These are phyloP conservation scores for Kondoa subrosea DNA, from an alignment of 768 basidiomycete genomes.

Conservation along the genomic window DNA sequence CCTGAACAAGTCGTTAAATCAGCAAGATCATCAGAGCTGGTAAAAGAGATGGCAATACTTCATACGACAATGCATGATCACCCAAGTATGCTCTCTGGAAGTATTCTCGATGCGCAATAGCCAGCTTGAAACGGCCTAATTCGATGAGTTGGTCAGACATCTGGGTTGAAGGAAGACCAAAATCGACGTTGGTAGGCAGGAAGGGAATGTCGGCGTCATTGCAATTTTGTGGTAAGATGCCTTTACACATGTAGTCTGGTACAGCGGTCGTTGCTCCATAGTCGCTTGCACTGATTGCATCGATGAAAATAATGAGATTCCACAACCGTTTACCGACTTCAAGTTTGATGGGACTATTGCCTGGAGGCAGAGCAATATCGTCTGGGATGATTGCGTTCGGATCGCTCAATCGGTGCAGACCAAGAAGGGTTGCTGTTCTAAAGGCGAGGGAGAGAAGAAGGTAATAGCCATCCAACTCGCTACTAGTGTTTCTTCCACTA, in stretches of 20 bases:
- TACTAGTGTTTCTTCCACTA: too few species aligned
- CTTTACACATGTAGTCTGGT: neutral
- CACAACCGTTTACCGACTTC: neutral
- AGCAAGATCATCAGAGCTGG: neutral
- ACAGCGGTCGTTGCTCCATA: neutral
- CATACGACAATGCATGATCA: neutral
- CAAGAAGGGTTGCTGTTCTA: neutral
- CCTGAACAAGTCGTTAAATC: neutral
- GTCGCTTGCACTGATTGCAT: neutral
- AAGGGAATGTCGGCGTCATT: neutral
- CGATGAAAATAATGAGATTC: neutral
- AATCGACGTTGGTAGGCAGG: neutral
- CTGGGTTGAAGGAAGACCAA: neutral
- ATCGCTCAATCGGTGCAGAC: neutral
- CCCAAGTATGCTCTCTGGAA: neutral
- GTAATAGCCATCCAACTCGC: neutral
- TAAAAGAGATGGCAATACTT: neutral
- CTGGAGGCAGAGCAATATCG: neutral
- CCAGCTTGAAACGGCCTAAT: neutral
- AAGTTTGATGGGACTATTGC: neutral
- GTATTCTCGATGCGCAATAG: neutral
- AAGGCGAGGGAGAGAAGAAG: neutral
- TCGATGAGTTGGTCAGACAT: neutral
- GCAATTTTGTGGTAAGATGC: neutral
- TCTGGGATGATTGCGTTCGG: neutral